These are phyloP conservation scores for Leavenworthia alabamica DNA, from an alignment of 345 rosid genomes.

Conservation along the genomic window DNA sequence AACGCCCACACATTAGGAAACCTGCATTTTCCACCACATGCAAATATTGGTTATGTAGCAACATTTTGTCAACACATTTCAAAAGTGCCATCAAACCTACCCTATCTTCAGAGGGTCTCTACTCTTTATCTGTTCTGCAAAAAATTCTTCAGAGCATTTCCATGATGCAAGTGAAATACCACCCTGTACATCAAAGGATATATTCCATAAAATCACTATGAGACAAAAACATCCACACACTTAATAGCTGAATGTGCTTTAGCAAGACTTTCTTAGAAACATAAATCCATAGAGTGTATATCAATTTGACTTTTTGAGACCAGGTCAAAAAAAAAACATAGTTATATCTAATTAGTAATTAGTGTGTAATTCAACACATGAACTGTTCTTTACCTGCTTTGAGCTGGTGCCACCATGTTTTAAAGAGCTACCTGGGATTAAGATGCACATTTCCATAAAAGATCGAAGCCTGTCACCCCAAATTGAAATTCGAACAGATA, in stretches of 20 bases:
- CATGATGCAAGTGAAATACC: constrained; percentile 80
- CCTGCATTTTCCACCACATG: constrained; percentile 45
- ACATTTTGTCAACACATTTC: not conserved
- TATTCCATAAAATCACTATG: not conserved
- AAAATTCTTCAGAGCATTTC: constrained; percentile 93
- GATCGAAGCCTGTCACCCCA: constrained; percentile 62
- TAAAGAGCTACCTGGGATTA: constrained; percentile 63
- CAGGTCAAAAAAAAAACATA: too few species aligned
- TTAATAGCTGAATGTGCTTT: not conserved
- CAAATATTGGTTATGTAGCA: too few species aligned
- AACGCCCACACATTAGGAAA: constrained; percentile 80
- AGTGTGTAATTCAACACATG: not conserved
- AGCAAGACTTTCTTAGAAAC: not conserved
- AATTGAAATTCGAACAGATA: not conserved
- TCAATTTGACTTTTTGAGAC: constrained; percentile 31
- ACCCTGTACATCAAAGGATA: constrained; percentile 36
- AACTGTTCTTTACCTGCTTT: constrained; percentile 27
- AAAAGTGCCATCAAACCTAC: constrained; percentile 32
- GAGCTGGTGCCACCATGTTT: constrained; percentile 38
- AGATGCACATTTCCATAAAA: constrained; percentile 87
- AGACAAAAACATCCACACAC: not conserved
- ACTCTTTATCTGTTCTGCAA: constrained; percentile 65
- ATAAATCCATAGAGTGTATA: not conserved
- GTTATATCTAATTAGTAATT: too few species aligned
- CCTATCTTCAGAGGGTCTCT: constrained; percentile 88